Evolutionary conservation across 108 stramenopile species (phyloP), one percentile per base, ranked within the genome.

Genomic region (Bacterosira constricta): DNA sequence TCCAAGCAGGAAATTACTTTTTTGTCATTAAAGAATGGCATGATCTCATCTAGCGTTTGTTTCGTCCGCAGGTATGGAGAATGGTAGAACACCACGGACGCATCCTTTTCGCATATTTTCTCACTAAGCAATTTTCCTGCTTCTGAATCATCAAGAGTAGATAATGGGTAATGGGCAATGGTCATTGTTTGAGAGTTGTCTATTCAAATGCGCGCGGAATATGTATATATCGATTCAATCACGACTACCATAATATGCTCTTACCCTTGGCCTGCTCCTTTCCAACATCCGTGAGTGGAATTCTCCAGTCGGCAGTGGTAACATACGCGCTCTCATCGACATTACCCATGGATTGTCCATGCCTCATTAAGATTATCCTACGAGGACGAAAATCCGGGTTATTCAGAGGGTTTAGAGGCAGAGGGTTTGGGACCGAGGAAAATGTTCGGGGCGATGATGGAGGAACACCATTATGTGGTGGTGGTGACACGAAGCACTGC

Each of bases 321-420:
- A 85, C 85, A 71, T 91, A 93, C 6, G 84, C 73, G 26, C 59
- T 77, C 45, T 85, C 87, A 73, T 89, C 88, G 3, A 88, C 82
- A 69, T 93, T 93, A 12, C 92, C 92, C 44, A 86, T 35, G 1
- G 77, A 80, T 66, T 91, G 85, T 13, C 88, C 92, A 70, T 93
- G 92, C 34, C 92, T 69, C 30, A 87, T 55, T 9, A 93, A 62
- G 25, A 93, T 88, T 39, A 94, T 88, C 27, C 87, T 86, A 57
- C 46, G 70, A 26, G 55, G 55, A 56, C 55, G 55, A 56, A 56
- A 56, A 32, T 56, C 55, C 0, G 9, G 3, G n/a, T 38, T 56
- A 32, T 15, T 56, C 17, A 12, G 12, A 42, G 15, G 41, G 41
- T 2, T 42, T 10, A 18, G 32, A 1, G 55, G n/a, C n/a, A 18